Percentiles rank a stretch among this genome's conserved stretches.
Conservation (phyloP, 73 alveolate genomes). For the Breviolum minutum region DNA sequence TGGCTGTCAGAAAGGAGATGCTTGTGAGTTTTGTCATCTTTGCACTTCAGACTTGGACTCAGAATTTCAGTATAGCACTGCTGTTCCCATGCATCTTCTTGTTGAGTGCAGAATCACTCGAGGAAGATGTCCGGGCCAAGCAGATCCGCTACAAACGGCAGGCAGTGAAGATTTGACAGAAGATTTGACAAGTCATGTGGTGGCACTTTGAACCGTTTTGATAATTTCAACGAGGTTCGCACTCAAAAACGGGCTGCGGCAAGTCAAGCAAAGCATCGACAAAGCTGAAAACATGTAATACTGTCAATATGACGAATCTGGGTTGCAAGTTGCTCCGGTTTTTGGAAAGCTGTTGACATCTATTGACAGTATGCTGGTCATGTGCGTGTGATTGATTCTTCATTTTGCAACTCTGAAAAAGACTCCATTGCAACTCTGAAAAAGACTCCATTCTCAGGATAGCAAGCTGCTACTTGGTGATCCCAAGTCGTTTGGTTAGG, state of each 20-base stretch:
- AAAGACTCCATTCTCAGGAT: no score
- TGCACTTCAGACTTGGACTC: slow-evolving; percentile 53
- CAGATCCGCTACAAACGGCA: slow-evolving; percentile 69
- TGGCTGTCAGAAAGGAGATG: slow-evolving; percentile 85
- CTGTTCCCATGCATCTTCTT: background rate
- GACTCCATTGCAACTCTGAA: no score
- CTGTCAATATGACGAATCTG: background rate
- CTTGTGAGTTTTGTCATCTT: slow-evolving; percentile 77
- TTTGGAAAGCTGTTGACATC: no score
- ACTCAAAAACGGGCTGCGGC: slow-evolving; percentile 78
- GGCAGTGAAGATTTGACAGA: slow-evolving; percentile 1
- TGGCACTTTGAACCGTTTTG: background rate
- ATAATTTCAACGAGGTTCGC: background rate
- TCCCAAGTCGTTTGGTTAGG: no score
- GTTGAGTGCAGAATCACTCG: background rate
- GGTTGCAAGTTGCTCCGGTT: background rate
- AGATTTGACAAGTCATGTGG: background rate
- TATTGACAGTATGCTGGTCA: no score
- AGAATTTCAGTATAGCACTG: background rate
- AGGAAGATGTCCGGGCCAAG: slow-evolving; percentile 92
- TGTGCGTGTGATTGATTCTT: no score
- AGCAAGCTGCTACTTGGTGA: no score
- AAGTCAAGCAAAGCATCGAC: slow-evolving; percentile 21
- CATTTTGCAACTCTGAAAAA: no score
- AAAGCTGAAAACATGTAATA: background rate